phyloP scores from a whole-genome alignment of 1,284 basidiomycete species.

The Trichosporon coremiiforme region DNA sequence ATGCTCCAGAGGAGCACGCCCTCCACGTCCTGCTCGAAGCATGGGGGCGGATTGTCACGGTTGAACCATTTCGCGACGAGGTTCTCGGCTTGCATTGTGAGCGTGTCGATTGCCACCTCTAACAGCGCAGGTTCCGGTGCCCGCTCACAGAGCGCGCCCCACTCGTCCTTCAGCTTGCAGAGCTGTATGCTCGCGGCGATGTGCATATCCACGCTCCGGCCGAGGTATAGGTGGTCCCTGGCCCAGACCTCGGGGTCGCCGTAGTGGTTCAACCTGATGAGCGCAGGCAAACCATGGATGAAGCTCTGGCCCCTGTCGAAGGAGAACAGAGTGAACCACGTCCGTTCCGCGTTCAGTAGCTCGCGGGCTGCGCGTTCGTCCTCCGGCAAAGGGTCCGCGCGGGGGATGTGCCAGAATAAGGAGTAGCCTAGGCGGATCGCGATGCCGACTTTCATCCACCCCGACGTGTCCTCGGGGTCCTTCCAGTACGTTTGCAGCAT shows the following conservation, averaged over 20 bases:
- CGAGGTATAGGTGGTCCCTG: constrained; percentile 40
- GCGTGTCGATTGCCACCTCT: constrained; percentile 41
- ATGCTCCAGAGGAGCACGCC: constrained; percentile 44
- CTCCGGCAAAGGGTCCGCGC: constrained; percentile 36
- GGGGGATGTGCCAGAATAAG: constrained; percentile 40
- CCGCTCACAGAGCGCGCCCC: constrained; percentile 40
- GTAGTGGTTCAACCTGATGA: constrained; percentile 39
- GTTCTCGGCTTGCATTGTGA: constrained; percentile 36
- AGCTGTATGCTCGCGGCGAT: constrained; percentile 44
- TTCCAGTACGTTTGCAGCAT: constrained; percentile 51
- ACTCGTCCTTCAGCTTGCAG: constrained; percentile 47
- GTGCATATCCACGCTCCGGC: constrained; percentile 44
- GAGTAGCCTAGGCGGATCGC: constrained; percentile 44
- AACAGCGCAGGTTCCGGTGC: constrained; percentile 34
- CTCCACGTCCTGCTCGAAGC: constrained; percentile 41
- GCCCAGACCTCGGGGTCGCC: constrained; percentile 44
- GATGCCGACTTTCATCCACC: constrained; percentile 44
- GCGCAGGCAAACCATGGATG: constrained; percentile 38
- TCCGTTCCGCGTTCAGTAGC: constrained; percentile 44
- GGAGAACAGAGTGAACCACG: constrained; percentile 46
- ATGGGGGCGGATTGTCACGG: constrained; percentile 34
- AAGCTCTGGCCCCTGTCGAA: constrained; percentile 44
- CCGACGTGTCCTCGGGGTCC: constrained; percentile 39
- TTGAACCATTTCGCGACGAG: constrained; percentile 40
- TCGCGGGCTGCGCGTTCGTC: constrained; percentile 40